Base-by-base conservation (phyloP, 495 filamentous ascomycete species). In the Tuber umbilicatum region DNA sequence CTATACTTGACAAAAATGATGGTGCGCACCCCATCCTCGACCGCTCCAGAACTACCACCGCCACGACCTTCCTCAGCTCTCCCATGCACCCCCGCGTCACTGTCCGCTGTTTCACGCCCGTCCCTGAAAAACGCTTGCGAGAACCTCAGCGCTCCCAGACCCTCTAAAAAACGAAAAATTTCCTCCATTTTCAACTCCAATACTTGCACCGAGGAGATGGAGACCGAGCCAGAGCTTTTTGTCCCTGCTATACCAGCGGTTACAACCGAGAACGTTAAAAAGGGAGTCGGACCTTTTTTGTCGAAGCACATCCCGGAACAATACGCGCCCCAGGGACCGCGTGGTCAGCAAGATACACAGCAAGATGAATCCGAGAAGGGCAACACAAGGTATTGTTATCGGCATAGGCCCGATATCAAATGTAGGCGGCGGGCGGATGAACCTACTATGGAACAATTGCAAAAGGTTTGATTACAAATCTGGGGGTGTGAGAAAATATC, bases 331-430 rank as follows among this genome's bases (percentile, higher is more conserved):
- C 70, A 85, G 83, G 75, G 84, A 79, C 43, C 78, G 82, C 42
- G 82, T 81, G 74, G 84, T 81, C 55, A 86, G 69, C 79, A 79
- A 14, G 72, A 80, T 37, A 71, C 47, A n/a, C 73, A 82, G 10
- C 75, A 79, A 43, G 50, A 79, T 27, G 81, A 79, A 43, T 74
- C 74, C 70, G 79, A 87, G 76, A 85, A 89, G 71, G 86, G 87
- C 6, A 97, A 95, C 82, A 95, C 93, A 69, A 93, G 91, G 83
- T 98, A 93, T 85, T 99, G 95, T 84, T 98, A 99, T 83, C 90
- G 95, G 42, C 95, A 99, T 83, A 88, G 92, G 68, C 96, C 95
- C 35, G 96, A 98, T 81, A 89, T 94, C 41, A 97, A 97, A 85
- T 99, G 95, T 84, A 85, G 93, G 72, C 88, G 94, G 72, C 93